Conservation (phyloP, 768 basidiomycete genomes). For the Cystobasidium ongulense region DNA sequence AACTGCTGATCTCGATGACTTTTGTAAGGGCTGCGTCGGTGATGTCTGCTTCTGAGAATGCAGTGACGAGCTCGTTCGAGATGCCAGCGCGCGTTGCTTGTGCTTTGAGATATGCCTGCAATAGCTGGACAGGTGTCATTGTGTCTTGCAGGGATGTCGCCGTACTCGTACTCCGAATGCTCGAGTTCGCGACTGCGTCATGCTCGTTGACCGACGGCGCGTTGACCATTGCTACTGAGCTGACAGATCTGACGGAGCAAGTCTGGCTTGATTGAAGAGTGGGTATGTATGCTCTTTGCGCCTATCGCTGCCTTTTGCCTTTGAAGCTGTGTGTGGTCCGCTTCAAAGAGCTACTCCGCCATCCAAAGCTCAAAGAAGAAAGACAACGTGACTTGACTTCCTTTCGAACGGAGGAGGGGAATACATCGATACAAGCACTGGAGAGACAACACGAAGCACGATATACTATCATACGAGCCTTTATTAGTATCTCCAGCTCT, state of each 20-base stretch:
- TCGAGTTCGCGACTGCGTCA: not conserved
- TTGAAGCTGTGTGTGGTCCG: not conserved
- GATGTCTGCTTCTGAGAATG: slow-evolving; percentile 14
- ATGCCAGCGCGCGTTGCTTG: slow-evolving; percentile 14
- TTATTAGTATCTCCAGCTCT: too few species aligned
- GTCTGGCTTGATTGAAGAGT: not conserved
- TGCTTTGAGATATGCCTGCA: slow-evolving; percentile 6
- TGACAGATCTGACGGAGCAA: not conserved
- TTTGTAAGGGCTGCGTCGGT: slow-evolving; percentile 1
- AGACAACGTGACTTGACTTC: not conserved
- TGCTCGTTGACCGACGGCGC: not conserved
- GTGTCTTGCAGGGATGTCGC: not conserved
- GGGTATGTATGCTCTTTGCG: not conserved
- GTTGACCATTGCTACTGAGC: not conserved
- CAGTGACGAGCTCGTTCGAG: slow-evolving; percentile 18
- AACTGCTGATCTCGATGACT: slow-evolving; percentile 16
- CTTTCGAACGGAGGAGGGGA: not conserved
- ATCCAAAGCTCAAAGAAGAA: not conserved
- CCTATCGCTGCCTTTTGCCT: too few species aligned
- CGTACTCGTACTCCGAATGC: not conserved
- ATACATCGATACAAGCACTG: too few species aligned
- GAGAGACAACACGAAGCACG: too few species aligned
- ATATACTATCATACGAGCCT: too few species aligned
- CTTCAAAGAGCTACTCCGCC: not conserved
- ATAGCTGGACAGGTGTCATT: not conserved